Conservation (phyloP, 2,329 filamentous ascomycete genomes). For the Phialophora chinensis region DNA sequence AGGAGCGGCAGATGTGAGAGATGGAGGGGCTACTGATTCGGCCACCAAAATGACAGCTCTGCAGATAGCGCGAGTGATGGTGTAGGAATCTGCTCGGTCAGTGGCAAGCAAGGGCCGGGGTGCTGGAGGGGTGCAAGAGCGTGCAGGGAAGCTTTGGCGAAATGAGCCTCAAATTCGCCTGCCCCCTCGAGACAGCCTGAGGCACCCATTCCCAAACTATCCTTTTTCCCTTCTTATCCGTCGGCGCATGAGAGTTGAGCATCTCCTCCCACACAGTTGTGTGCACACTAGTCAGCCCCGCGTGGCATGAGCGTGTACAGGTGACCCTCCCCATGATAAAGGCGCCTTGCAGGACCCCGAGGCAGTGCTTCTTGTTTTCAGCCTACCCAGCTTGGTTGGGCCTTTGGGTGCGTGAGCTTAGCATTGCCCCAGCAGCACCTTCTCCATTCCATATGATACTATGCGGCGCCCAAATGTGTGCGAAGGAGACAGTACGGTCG, state of each 20-base stretch:
- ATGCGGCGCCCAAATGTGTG: neutral
- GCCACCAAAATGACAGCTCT: neutral
- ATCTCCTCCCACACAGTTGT: neutral
- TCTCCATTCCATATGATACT: neutral
- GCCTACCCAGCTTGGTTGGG: no score
- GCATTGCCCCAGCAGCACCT: neutral
- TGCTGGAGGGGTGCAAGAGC: neutral
- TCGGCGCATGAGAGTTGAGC: no score
- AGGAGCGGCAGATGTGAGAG: neutral
- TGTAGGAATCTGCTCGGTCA: neutral
- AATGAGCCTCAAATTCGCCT: neutral
- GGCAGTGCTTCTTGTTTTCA: neutral
- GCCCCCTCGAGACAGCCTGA: no score
- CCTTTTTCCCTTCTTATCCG: neutral
- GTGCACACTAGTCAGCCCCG: neutral
- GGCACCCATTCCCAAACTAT: no score
- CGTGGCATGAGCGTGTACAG: neutral
- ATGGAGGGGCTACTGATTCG: neutral
- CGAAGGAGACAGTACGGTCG: neutral
- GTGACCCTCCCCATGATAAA: neutral
- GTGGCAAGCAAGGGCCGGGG: neutral
- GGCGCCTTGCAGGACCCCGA: neutral
- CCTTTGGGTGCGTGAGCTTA: neutral
- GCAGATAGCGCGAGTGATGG: neutral
- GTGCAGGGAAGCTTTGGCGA: neutral